Base-by-base conservation (phyloP, 495 filamentous ascomycete species). In the Chlorociboria aeruginascens region DNA sequence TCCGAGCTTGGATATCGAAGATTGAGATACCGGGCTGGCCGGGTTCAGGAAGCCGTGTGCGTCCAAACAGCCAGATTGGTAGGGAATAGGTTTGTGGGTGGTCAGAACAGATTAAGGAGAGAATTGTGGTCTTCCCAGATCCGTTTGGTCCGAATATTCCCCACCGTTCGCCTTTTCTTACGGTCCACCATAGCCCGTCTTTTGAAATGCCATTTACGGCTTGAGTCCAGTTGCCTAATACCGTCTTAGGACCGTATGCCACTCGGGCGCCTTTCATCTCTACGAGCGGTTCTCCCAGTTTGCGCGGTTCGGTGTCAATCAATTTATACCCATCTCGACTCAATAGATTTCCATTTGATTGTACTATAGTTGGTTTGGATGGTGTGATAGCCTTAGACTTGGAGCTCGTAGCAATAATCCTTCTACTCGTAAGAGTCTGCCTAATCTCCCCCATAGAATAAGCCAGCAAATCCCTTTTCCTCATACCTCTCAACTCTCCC, bases 71-170 rank as follows among this genome's bases (percentile, higher is more conserved):
- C 51, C 76, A 78, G 42, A 98, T 82, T 12, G 89, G 89, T 20
- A 85, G 75, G 3, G 86, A 86, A 62, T 97, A 98, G 1, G 89
- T 77, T 61, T 95, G 89, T 0, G 92, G 92, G 52, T 98, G 92
- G 59, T 98, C 92, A 3, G 89, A 95, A 32, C 86, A 92, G 52
- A 98, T 83, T 11, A 98, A 69, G 2, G 89, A 92, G 12, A 95
- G 73, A 42, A 98, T 70, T 0, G 92, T 98, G 0, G 92, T 97
- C 65, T 98, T 98, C 8, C 85, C 85, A 10, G 81, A 85, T 14
- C 82, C 92, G 57, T 97, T 96, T 11, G 90, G 78, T 0, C 92
- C 92, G 56, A 97, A 85, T 35, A 97, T 71, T 0, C 82, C 89
- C 88, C 89, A 96, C 51, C 88, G 75, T 55, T 95, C 77, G 3